These are phyloP conservation scores for Sporisorium iseilematis-ciliati DNA, from an alignment of 1,284 basidiomycete genomes.

Conservation along the genomic window DNA sequence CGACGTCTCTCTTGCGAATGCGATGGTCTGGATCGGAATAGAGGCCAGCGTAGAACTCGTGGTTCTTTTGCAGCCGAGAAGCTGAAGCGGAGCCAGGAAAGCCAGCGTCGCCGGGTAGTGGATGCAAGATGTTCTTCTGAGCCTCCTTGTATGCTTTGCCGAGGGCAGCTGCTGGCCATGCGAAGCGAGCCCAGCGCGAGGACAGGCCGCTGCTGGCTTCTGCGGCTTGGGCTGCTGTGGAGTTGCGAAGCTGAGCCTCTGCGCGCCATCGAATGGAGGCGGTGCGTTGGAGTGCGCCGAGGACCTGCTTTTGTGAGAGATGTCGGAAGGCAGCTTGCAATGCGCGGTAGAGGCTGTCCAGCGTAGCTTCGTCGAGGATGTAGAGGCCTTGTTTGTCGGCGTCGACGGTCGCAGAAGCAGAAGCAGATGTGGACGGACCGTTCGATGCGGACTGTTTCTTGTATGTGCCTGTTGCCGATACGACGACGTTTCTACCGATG, in stretches of 20 bases:
- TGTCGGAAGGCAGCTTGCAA: constrained; percentile 40
- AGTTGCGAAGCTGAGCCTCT: constrained; percentile 54
- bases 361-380: constrained; percentile 32
- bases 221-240: constrained; percentile 37
- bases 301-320: constrained; percentile 46
- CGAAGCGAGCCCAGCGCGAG: constrained; percentile 50
- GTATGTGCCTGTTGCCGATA: constrained; percentile 40
- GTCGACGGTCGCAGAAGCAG: neutral
- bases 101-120: constrained; percentile 13
- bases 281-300: constrained; percentile 55
- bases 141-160: constrained; percentile 54
- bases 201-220: constrained; percentile 22
- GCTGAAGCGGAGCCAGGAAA: constrained; percentile 9
- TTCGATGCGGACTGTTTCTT: constrained; percentile 23
- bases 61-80: constrained; percentile 13
- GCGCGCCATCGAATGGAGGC: constrained; percentile 61
- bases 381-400: constrained; percentile 9
- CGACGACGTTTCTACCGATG: constrained; percentile 23
- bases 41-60: constrained; percentile 18
- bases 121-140: constrained; percentile 25
- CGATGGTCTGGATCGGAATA: constrained; percentile 39
- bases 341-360: constrained; percentile 43
- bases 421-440: neutral
- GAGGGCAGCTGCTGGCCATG: constrained; percentile 51
- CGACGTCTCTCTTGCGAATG: constrained; percentile 61